A percentile compares a stretch with the other conserved stretches of the same genome.
phyloP scores from a whole-genome alignment of 495 filamentous ascomycete genomes.

The Pseudomonodictys pantanalensis region DNA sequence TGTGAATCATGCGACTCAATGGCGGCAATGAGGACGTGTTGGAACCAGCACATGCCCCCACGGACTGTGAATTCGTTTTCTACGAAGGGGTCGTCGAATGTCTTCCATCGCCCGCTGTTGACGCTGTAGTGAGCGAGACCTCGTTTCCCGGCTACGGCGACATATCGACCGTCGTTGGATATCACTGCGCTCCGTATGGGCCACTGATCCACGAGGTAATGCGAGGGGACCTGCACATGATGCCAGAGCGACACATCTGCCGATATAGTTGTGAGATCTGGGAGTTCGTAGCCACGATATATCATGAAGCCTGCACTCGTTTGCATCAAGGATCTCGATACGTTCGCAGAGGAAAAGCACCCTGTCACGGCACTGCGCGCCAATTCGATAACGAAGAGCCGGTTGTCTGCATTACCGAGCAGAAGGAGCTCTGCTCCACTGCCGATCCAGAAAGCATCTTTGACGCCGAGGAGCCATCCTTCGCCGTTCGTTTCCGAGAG shows the following conservation, averaged over 20 bases:
- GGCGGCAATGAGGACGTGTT: constrained; percentile 92
- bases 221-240: constrained; percentile 77
- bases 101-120: constrained; percentile 92
- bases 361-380: constrained; percentile 86
- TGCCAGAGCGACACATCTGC: constrained; percentile 94
- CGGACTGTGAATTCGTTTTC: constrained; percentile 89
- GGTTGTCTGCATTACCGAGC: constrained; percentile 63
- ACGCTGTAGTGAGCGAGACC: constrained; percentile 96
- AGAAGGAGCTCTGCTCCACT: constrained; percentile 84
- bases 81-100: constrained; percentile 72
- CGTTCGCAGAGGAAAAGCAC: constrained; percentile 85
- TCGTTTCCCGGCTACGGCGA: constrained; percentile 87
- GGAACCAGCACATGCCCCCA: constrained; percentile 98
- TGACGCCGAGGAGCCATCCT: constrained; percentile 73
- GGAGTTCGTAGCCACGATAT: constrained; percentile 88
- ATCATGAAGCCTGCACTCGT: constrained; percentile 82
- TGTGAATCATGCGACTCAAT: constrained; percentile 80
- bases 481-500: constrained; percentile 68
- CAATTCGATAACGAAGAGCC: constrained; percentile 85
- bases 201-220: constrained; percentile 86
- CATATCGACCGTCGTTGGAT: constrained; percentile 88
- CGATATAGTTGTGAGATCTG: constrained; percentile 84
- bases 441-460: constrained; percentile 77
- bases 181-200: constrained; percentile 82
- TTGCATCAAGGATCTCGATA: constrained; percentile 82